Evolutionary conservation across 225 moss, liverwort and hornwort species (phyloP).

Genomic region (Physcomitrellopsis africana): DNA sequence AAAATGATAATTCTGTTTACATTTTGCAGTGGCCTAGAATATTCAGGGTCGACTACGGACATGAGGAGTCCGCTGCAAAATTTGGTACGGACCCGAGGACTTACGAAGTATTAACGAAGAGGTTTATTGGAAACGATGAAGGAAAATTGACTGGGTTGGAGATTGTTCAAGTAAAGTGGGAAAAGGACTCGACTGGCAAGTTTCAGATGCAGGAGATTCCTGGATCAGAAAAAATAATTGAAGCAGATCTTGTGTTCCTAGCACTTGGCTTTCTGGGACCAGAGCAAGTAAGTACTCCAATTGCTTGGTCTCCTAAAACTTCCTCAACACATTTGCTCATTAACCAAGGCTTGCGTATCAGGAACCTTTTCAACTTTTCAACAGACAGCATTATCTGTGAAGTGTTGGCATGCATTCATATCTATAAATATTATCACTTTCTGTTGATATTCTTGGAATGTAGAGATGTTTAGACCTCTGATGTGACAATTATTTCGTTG

Average conservation of each 20-base stretch:
- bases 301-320: not conserved
- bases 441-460: no score
- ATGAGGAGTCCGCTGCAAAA: conserved; percentile 69
- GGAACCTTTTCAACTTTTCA: not conserved
- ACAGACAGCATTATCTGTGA: no score
- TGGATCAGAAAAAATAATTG: conserved; percentile 70
- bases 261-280: conserved; percentile 88
- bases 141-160: conserved; percentile 75
- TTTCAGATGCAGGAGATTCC: conserved; percentile 80
- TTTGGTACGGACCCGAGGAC: conserved; percentile 81
- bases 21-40: conserved; percentile 77
- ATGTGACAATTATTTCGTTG: conserved; percentile 13
- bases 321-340: not conserved
- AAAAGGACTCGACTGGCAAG: conserved; percentile 71
- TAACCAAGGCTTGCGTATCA: not conserved
- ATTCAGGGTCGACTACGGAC: conserved; percentile 85
- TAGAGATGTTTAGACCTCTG: not conserved
- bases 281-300: conserved; percentile 63
- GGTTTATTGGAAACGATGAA: conserved; percentile 69
- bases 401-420: no score
- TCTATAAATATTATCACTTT: no score
- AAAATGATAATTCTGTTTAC: not conserved
- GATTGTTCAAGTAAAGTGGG: conserved; percentile 72
- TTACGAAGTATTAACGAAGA: conserved; percentile 84
- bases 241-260: conserved; percentile 71